phyloP scores from a whole-genome alignment of 805 yeast species.

The Citeromyces matritensis region DNA sequence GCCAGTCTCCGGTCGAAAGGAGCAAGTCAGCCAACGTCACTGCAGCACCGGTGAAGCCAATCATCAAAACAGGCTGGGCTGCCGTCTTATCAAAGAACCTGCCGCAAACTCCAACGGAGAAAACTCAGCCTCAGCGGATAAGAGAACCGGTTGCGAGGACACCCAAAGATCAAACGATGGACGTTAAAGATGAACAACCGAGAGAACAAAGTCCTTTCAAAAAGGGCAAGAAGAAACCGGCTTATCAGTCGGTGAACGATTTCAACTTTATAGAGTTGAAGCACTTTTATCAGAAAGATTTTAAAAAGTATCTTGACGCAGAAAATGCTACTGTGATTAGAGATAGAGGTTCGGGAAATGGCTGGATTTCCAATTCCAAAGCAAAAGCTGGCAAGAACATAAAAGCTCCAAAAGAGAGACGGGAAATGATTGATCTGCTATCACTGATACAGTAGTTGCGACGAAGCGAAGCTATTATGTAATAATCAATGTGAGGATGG shows the following conservation, averaged over 20 bases:
- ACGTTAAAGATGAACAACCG: not conserved
- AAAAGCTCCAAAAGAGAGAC: too few relatives aligned
- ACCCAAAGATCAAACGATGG: not conserved
- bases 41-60: too few relatives aligned
- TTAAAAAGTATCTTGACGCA: not conserved
- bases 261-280: not conserved
- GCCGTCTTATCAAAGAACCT: not conserved
- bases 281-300: not conserved
- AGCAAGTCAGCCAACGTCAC: not conserved
- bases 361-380: too few relatives aligned
- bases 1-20: not conserved
- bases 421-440: too few relatives aligned
- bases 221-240: not conserved
- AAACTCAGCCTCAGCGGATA: not conserved
- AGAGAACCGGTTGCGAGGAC: not conserved
- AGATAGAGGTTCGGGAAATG: too few relatives aligned
- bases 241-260: constrained; percentile 1
- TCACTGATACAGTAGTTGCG: too few relatives aligned
- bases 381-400: too few relatives aligned
- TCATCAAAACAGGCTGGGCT: too few relatives aligned
- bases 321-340: too few relatives aligned
- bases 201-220: not conserved
- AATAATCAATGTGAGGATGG: too few relatives aligned
- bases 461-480: too few relatives aligned
- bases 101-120: not conserved